Conservation (phyloP, 2,329 filamentous ascomycete species). For the Alternaria hordeiaustralica region DNA sequence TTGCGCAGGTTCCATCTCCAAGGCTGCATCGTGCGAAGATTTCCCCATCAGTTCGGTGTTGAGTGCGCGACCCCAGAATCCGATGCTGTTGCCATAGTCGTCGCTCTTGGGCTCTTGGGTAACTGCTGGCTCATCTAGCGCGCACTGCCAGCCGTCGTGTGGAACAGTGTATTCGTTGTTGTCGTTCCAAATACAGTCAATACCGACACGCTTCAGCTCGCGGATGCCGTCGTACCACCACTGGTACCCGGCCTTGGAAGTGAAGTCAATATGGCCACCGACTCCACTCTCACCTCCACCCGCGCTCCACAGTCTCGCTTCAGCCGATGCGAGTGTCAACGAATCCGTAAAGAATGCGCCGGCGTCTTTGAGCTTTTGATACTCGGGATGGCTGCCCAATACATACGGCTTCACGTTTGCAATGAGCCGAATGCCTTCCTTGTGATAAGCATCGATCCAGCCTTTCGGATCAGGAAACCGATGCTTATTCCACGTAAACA, state of each 20-base stretch:
- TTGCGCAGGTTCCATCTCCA: constrained; percentile 63
- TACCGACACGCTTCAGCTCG: constrained; percentile 66
- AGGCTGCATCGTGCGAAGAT: constrained; percentile 71
- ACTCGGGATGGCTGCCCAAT: constrained; percentile 70
- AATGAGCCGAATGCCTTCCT: constrained; percentile 69
- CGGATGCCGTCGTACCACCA: constrained; percentile 76
- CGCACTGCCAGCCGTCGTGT: constrained; percentile 69
- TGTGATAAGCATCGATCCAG: constrained; percentile 68
- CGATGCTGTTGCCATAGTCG: constrained; percentile 58
- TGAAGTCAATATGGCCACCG: constrained; percentile 77
- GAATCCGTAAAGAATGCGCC: constrained; percentile 70
- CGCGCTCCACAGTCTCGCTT: constrained; percentile 73
- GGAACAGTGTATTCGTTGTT: constrained; percentile 77
- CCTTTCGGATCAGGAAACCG: constrained; percentile 72
- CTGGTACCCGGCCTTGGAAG: constrained; percentile 68
- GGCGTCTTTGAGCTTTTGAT: constrained; percentile 63
- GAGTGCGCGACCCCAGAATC: constrained; percentile 72
- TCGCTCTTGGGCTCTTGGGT: constrained; percentile 39
- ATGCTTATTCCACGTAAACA: constrained; percentile 74
- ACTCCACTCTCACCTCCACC: constrained; percentile 73
- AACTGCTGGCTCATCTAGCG: constrained; percentile 55
- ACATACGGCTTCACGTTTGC: constrained; percentile 79
- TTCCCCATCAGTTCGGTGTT: constrained; percentile 76
- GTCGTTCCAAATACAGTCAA: constrained; percentile 80
- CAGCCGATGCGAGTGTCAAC: constrained; percentile 55